Percentiles rank a stretch among this genome's conserved stretches.
phyloP scores from a whole-genome alignment of 306 rosid species.

The Sphenostylis stenocarpa region DNA sequence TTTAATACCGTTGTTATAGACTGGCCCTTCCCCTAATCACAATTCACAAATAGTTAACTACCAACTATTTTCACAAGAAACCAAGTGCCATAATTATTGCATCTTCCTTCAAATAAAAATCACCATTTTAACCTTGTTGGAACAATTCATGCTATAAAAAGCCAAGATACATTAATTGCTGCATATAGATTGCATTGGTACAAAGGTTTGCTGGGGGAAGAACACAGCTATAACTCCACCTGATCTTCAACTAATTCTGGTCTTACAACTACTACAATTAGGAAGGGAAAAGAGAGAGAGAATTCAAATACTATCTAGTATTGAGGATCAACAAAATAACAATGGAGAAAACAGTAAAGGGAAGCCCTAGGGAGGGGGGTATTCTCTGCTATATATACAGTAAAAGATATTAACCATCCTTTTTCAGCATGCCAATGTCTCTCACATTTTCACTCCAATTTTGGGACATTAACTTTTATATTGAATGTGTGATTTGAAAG shows the following conservation, averaged over 20 bases:
- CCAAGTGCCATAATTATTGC: background rate
- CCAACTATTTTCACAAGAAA: slow-evolving; percentile 9
- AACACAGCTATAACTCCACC: slow-evolving; percentile 21
- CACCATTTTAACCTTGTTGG: background rate
- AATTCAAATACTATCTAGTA: slow-evolving; percentile 30
- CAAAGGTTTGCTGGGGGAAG: slow-evolving; percentile 1
- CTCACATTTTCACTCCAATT: slow-evolving; percentile 20
- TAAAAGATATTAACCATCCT: slow-evolving; percentile 33
- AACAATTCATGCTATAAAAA: background rate
- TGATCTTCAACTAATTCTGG: slow-evolving; percentile 21
- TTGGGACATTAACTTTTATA: slow-evolving; percentile 17
- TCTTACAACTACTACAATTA: slow-evolving; percentile 34
- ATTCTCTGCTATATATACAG: slow-evolving; percentile 48
- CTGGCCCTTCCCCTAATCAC: background rate
- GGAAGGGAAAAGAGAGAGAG: background rate
- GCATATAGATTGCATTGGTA: slow-evolving; percentile 27
- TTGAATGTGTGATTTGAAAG: slow-evolving; percentile 22
- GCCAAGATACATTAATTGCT: slow-evolving; percentile 21
- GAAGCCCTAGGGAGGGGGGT: background rate
- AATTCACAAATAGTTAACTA: background rate
- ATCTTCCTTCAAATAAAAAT: slow-evolving; percentile 8
- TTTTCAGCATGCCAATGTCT: slow-evolving; percentile 24
- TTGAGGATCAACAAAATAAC: slow-evolving; percentile 24
- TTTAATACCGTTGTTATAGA: background rate
- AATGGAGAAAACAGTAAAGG: slow-evolving; percentile 14